Conservation (phyloP, 1,139 yeast species). For the Candida mesenterica region DNA sequence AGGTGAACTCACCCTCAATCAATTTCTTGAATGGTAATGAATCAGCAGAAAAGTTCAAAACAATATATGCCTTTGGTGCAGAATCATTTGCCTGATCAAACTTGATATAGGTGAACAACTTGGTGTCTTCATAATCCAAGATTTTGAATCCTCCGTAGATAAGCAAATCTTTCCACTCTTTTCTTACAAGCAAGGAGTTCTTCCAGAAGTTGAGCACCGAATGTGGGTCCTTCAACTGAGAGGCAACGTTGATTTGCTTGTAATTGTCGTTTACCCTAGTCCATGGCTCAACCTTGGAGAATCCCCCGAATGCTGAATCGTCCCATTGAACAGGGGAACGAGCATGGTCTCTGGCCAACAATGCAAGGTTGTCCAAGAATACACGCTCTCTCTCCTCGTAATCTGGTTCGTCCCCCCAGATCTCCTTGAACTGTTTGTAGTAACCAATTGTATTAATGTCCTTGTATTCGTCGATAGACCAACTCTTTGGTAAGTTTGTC, state of each 20-base stretch:
- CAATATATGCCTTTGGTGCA: constrained; percentile 34
- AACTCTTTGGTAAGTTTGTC: constrained; percentile 45
- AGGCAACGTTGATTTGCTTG: constrained; percentile 46
- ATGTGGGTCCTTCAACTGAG: constrained; percentile 46
- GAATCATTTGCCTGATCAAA: constrained; percentile 10
- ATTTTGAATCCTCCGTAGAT: constrained; percentile 48
- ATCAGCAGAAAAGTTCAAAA: constrained; percentile 44
- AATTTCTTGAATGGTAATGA: constrained; percentile 27
- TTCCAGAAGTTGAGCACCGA: constrained; percentile 50
- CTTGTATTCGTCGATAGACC: constrained; percentile 51
- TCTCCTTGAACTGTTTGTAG: constrained; percentile 33
- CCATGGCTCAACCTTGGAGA: constrained; percentile 54
- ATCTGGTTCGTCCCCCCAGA: constrained; percentile 29
- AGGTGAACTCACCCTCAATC: constrained; percentile 30
- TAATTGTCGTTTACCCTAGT: constrained; percentile 52
- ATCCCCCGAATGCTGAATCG: constrained; percentile 43
- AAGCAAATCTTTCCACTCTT: constrained; percentile 40
- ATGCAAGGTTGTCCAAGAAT: constrained; percentile 33
- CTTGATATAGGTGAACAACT: constrained; percentile 42
- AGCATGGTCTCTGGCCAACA: constrained; percentile 53
- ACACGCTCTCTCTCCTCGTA: constrained; percentile 24
- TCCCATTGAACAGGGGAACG: constrained; percentile 65
- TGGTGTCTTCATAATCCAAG: constrained; percentile 36
- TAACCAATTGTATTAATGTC: constrained; percentile 51
- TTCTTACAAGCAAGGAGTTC: constrained; percentile 43